These are phyloP conservation scores for Leishmania mexicana DNA, from an alignment of 208 protist species.

Conservation along the genomic window DNA sequence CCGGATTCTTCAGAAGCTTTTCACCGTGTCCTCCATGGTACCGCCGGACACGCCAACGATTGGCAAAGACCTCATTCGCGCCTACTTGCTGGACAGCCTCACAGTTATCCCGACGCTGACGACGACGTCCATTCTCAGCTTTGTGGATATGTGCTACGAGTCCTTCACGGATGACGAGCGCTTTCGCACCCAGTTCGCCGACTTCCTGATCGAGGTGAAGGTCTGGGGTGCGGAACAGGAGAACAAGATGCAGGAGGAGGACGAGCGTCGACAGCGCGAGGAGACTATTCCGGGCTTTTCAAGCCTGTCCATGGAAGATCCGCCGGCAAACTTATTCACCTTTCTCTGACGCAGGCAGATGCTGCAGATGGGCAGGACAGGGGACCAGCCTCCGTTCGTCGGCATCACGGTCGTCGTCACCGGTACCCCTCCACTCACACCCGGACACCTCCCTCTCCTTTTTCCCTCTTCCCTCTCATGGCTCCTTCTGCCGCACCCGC, in stretches of 20 bases:
- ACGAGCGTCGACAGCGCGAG: conserved; percentile 56
- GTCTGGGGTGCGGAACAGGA: conserved; percentile 91
- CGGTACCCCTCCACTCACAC: neutral
- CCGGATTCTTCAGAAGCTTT: conserved; percentile 76
- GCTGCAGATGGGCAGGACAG: neutral
- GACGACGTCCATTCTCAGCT: conserved; percentile 40
- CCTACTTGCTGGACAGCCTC: conserved; percentile 65
- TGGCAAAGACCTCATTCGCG: conserved; percentile 52
- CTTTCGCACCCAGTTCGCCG: conserved; percentile 64
- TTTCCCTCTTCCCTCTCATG: neutral
- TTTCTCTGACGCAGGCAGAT: neutral
- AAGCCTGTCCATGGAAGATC: conserved; percentile 24
- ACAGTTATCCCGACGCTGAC: conserved; percentile 72
- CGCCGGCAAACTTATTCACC: conserved; percentile 9
- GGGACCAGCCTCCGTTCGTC: neutral
- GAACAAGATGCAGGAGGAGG: conserved; percentile 70
- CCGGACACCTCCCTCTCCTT: neutral
- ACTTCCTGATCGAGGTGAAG: conserved; percentile 86
- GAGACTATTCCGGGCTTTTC: conserved; percentile 63
- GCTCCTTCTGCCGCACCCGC: neutral
- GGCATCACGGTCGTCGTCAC: neutral
- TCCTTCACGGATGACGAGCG: conserved; percentile 34
- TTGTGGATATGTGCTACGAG: conserved; percentile 62
- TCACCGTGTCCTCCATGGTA: conserved; percentile 65
- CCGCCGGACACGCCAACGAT: conserved; percentile 49